Conservation (phyloP, 352 stramenopile species). For the Phytophthora foliorum region DNA sequence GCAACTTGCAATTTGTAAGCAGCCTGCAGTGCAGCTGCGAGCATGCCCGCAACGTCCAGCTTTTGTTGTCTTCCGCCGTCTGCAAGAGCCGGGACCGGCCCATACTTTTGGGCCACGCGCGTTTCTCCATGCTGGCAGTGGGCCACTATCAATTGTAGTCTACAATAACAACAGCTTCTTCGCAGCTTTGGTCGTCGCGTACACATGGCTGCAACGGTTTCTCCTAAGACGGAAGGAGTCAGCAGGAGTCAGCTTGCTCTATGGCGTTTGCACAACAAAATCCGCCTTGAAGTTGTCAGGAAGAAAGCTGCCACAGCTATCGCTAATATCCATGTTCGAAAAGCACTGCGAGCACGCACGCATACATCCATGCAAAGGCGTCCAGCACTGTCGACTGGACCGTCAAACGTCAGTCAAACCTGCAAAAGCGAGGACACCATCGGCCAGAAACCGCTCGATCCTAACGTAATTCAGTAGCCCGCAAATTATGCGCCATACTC, state of each 20-base stretch:
- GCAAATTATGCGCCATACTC: conserved; percentile 28
- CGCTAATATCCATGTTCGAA: too few species aligned
- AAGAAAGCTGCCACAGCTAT: too few species aligned
- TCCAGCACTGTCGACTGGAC: too few species aligned
- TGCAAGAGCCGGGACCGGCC: conserved; percentile 14
- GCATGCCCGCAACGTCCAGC: conserved; percentile 11
- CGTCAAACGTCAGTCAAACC: too few species aligned
- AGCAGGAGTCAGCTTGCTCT: conserved; percentile 1
- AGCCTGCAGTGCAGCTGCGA: conserved; percentile 32
- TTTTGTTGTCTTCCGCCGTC: conserved; percentile 37
- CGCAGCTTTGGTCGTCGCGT: too few species aligned
- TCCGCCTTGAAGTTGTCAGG: not conserved
- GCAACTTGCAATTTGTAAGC: not conserved
- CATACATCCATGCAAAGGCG: too few species aligned
- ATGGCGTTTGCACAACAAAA: not conserved
- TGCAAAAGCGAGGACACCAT: conserved; percentile 2
- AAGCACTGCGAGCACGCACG: too few species aligned
- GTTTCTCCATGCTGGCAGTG: not conserved
- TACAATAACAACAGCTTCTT: too few species aligned
- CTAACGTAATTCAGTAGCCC: conserved; percentile 30
- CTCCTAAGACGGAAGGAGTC: not conserved
- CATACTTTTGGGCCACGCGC: conserved; percentile 16
- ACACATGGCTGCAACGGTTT: not conserved
- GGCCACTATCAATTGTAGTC: too few species aligned
- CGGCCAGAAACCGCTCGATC: not conserved